Base-by-base conservation (phyloP, 176 grass and related monocot species). In the Juncus inflexus region DNA sequence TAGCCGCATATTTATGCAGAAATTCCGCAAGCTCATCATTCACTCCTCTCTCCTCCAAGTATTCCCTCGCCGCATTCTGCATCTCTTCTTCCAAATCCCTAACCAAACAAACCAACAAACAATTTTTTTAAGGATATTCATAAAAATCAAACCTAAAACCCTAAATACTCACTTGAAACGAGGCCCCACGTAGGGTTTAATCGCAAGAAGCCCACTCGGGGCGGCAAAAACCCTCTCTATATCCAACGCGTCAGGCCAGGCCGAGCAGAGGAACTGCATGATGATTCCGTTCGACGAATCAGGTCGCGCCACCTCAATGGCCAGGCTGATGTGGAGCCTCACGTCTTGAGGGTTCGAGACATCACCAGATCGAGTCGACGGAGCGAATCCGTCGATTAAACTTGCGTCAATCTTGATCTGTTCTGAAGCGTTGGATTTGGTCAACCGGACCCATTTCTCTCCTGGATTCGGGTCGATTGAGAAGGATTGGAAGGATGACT, bases 71-170 rank as follows among this genome's bases (percentile, higher is more conserved):
- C 1, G 82, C 63, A 3, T 28, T 78, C 72, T 89, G 83, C 87
- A 97, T 74, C 77, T 91, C 87, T 14, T 97, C 92, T 50, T 97
- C 87, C 37, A 87, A 84, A n/a, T 87, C 84, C 60, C 92, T 91
- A 58, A 12, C 37, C 7, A 42, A 40, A 71, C 40, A 55, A 5
- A 37, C 8, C n/a, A 40, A 10, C 11, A 11, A 55, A 4, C 19
- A 63, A 52, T 2, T 39, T 62, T 62, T n/a, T 49, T 13, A 59
- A 49, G 5, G 2, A 73, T 63, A 52, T 42, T 12, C 13, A n/a
- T 47, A 67, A 61, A 67, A 40, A 11, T 43, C 3, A 37, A 49
- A 58, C 9, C 28, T 50, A 40, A 60, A 74, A 76, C 52, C 36
- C 9, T 35, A 10, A 7, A 61, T 52, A 38, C 12, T 74, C 67